Evolutionary conservation across 805 yeast genomes (phyloP), one percentile per base, ranked within the genome.

Genomic region (Ogataea populi-albae): DNA sequence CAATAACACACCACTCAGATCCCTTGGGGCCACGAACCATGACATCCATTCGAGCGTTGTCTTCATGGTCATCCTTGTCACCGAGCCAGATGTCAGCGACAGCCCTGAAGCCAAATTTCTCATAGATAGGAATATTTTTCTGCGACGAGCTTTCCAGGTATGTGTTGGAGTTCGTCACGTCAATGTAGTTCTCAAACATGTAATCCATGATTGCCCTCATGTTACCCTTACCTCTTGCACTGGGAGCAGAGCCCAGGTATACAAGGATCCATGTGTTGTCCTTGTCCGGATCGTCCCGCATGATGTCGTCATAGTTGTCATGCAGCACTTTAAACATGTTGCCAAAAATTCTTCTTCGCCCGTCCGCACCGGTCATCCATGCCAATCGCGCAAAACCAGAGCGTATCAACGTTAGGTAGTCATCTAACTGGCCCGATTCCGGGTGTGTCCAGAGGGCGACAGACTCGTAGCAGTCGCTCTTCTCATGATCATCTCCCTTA

Each of bases 191-290:
- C 22, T 56, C 50, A 46, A 69, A 72, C 71, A 72, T 66, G 48
- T 62, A 68, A 5, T 74, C 71, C 45, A 75, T 68, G 51, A 73
- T 58, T 17, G 63, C 64, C 31, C 79, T 55, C 8, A 65, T 74
- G 47, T 75, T 75, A 14, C 81, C 81, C 49, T 75, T 75, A 23
- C 81, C 81, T 45, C 78, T 62, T 5, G 79, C 76, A 12, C 52
- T 49, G 11, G 65, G 65, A 5, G 63, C 51, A 5, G 65, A 55
- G 3, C 65, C 66, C 4, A 61, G 33, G 25, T 61, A 61, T 15
- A 61, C 65, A 29, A 61, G 49, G 6, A 61, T 58, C 53, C 54
- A 59, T 6, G 46, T 33, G 37, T 61, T 64, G 12, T 45, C 47
- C 10, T 44, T 51, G 18, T 45, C 28, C 4, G 55, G 55, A 46